Base-by-base conservation (phyloP, 1,139 yeast species). In the Magnusiomyces suaveolens region DNA sequence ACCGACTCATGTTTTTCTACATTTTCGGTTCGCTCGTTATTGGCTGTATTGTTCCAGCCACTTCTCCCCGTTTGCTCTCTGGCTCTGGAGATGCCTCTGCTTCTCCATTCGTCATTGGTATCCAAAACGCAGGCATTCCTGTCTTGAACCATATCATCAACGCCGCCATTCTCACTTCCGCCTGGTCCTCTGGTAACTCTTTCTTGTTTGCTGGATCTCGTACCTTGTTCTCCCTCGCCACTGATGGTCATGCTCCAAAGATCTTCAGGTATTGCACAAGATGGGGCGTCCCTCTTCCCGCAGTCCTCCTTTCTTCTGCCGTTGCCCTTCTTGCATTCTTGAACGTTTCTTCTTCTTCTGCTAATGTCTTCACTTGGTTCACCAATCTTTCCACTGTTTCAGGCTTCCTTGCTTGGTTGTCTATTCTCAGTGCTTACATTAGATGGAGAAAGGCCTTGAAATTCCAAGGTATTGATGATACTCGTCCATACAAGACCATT, bases 61-160 rank as follows among this genome's bases (percentile, higher is more conserved):
- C 70, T 60, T 80, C 80, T 58, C 64, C 69, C 33, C 63, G 71
- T 50, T 72, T 82, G 60, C 46, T 63, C 32, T 52, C 52, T 51
- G 75, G 77, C 8, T 71, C 77, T 52, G 75, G 72, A 8, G 78
- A 74, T 62, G 80, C 81, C 21, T 67, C 77, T 48, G 81, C 83
- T 43, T 82, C 87, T 26, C 88, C 88, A 32, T 83, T 79, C 63
- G 87, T 82, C 57, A 80, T 80, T 66, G 82, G 83, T 29, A 76
- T 82, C 56, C 73, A 72, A 52, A 69, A 73, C 59, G 81, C 79
- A 50, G 79, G 83, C 54, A 73, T 80, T 60, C 69, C 70, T 54
- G 82, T 80, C 43, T 69, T 83, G 43, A 82, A 84, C 50, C 80
- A 82, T 57, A 79, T 82, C 57, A 79, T 83, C 74, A 83, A 83